Evolutionary conservation across 1,284 basidiomycete genomes (phyloP).

Genomic region (Apiotrichum gamsii): DNA sequence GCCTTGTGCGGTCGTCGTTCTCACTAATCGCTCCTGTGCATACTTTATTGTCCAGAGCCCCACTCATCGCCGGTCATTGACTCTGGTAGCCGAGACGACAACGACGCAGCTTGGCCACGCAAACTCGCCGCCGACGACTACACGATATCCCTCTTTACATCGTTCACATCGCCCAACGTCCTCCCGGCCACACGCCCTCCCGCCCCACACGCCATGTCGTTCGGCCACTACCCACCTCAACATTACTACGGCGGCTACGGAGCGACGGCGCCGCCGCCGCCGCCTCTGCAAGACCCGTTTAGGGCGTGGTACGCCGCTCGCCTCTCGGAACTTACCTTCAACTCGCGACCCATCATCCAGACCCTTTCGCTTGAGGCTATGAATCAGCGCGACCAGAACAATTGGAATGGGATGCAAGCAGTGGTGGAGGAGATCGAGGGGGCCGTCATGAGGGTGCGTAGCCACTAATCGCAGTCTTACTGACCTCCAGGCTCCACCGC

Average conservation of each 20-base stretch:
- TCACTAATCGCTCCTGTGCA: too few species aligned
- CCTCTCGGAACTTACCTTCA: conserved; percentile 80
- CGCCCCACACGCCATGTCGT: background rate
- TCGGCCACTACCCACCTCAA: background rate
- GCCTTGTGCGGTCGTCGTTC: too few species aligned
- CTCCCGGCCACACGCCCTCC: too few species aligned
- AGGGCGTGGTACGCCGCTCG: conserved; percentile 61
- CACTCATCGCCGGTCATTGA: too few species aligned
- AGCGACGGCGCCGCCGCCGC: background rate
- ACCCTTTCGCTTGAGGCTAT: conserved; percentile 89
- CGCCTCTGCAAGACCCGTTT: conserved; percentile 33
- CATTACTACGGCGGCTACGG: background rate
- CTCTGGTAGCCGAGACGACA: too few species aligned
- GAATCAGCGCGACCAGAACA: conserved; percentile 56
- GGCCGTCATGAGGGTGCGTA: conserved; percentile 63
- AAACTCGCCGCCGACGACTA: too few species aligned
- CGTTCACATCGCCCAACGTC: too few species aligned
- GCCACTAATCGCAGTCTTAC: background rate
- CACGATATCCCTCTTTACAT: too few species aligned
- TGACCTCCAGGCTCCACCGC: conserved; percentile 65
- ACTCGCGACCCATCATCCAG: conserved; percentile 94
- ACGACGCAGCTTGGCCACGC: too few species aligned
- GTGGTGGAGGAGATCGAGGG: conserved; percentile 81
- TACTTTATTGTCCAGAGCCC: too few species aligned
- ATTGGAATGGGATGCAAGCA: conserved; percentile 65